Evolutionary conservation across 2,329 filamentous ascomycete species (phyloP), one percentile per base, ranked within the genome.

Genomic region (Claviceps fusiformis): DNA sequence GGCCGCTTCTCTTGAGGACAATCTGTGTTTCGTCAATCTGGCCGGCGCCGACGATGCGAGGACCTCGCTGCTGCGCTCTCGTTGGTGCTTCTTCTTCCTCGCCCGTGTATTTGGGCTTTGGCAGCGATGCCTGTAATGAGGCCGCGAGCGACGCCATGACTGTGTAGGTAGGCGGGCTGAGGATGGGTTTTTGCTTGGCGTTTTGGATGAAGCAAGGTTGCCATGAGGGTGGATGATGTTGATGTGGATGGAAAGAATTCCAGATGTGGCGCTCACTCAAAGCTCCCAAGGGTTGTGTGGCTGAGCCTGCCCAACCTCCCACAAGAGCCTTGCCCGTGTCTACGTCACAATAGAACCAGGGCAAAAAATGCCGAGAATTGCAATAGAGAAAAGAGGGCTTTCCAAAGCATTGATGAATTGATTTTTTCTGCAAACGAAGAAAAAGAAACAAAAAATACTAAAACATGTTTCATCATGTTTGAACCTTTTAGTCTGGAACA

Each of bases 81-180:
- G 76, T 72, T 29, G 85, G 85, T 39, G 86, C 73, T 65, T 95
- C 87, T 68, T 96, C 91, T 67, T 95, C 85, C 67, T 95, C 89
- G 62, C 88, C 90, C 5, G 85, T 89, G 67, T 96, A 95, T 72
- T 88, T 92, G 17, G 92, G 91, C 68, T 91, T 91, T 3, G 92
- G 92, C 47, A 97, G 77, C 56, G 87, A 84, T 66, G 83, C 82
- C 59, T 89, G 83, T 47, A 97, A 79, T 56, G 89, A 87, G 57
- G 82, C 78, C 61, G 79, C 79, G 65, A 87, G 77, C 57, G 83
- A 84, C 57, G 83, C 74, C 83, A 88, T 88, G 52, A 10, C 59
- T 51, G 43, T 46, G 27, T 48, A 39, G 48, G 19, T 50, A 10
- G 54, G 50, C 55, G 52, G 46, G 47, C 54, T 56, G 58, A 62